A percentile compares a stretch with the other conserved stretches of the same genome.
These are phyloP conservation scores for Fusarium albidum DNA, from an alignment of 2,329 filamentous ascomycete genomes.

Conservation along the genomic window DNA sequence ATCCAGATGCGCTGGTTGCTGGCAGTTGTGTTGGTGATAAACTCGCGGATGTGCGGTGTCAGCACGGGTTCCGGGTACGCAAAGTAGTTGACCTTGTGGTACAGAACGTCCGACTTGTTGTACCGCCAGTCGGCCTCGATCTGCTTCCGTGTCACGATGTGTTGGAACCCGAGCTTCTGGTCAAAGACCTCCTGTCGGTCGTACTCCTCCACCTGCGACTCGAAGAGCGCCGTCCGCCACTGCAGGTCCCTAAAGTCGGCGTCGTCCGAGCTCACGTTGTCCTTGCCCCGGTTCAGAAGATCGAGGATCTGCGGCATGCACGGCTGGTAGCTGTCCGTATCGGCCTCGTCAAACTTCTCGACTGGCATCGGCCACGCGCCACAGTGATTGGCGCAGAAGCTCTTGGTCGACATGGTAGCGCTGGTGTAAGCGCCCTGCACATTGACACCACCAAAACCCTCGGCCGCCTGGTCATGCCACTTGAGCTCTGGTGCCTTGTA, in stretches of 20 bases:
- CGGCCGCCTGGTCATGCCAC: constrained; percentile 34
- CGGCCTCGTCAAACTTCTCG: constrained; percentile 53
- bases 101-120: constrained; percentile 35
- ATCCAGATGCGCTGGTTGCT: constrained; percentile 48
- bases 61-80: constrained; percentile 44
- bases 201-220: constrained; percentile 46
- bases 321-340: constrained; percentile 53
- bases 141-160: constrained; percentile 43
- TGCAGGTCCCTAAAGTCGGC: constrained; percentile 40
- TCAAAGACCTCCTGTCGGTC: constrained; percentile 48
- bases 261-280: constrained; percentile 18
- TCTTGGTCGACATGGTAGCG: constrained; percentile 55
- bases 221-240: constrained; percentile 46
- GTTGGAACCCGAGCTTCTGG: constrained; percentile 43
- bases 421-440: constrained; percentile 51
- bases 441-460: constrained; percentile 50
- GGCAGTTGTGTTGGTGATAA: constrained; percentile 43
- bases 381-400: constrained; percentile 52
- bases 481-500: constrained; percentile 40
- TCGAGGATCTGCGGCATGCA: constrained; percentile 52
- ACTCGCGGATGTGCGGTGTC: constrained; percentile 43
- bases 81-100: constrained; percentile 45
- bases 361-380: constrained; percentile 53
- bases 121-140: constrained; percentile 36
- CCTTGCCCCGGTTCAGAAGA: constrained; percentile 43